These are phyloP conservation scores for Knoxia roxburghii DNA, from an alignment of 257 asterid species.

Conservation along the genomic window DNA sequence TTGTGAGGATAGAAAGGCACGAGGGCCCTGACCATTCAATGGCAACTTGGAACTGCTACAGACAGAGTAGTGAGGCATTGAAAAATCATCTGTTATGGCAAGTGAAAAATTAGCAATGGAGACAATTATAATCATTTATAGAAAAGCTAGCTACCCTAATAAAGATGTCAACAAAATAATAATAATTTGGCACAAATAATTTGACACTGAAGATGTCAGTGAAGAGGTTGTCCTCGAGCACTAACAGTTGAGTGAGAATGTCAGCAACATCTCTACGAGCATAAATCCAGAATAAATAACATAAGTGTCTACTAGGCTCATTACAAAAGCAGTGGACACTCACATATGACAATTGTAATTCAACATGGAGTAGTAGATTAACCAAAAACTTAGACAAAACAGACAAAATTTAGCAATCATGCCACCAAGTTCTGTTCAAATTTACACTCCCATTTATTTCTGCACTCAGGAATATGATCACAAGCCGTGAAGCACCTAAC, in stretches of 20 bases:
- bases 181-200: not conserved
- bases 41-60: constrained; percentile 80
- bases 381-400: not conserved
- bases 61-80: constrained; percentile 28
- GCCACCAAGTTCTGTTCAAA: too few species aligned
- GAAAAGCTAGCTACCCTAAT: not conserved
- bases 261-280: not conserved
- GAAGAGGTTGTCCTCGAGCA: not conserved
- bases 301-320: not conserved
- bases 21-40: constrained; percentile 34
- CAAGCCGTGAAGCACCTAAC: not conserved
- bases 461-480: not conserved
- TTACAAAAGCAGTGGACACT: not conserved
- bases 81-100: constrained; percentile 35
- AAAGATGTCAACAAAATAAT: not conserved
- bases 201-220: not conserved
- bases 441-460: not conserved
- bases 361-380: not conserved
- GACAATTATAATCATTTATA: not conserved
- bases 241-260: not conserved
- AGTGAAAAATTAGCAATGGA: not conserved
- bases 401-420: not conserved
- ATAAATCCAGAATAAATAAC: not conserved
- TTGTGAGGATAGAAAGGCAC: constrained; percentile 40
- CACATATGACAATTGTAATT: not conserved